A percentile compares a stretch with the other conserved stretches of the same genome.
phyloP scores from a whole-genome alignment of 306 rosid genomes.

The Dalbergia oliveri region DNA sequence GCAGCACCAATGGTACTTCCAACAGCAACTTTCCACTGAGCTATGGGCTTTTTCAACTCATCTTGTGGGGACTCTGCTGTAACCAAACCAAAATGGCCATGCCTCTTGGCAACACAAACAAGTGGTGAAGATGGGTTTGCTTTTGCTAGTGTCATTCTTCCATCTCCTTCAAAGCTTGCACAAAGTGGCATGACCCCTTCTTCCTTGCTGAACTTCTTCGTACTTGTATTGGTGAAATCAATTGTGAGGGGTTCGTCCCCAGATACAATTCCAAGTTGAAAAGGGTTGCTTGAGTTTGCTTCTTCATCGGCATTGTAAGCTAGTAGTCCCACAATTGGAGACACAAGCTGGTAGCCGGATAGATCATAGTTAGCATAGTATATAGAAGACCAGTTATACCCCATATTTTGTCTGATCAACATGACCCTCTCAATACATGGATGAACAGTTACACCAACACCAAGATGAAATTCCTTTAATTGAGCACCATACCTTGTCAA shows the following conservation, averaged over 20 bases:
- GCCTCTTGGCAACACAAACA: constrained; percentile 72
- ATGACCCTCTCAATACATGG: constrained; percentile 93
- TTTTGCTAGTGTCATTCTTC: constrained; percentile 74
- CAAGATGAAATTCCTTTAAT: constrained; percentile 76
- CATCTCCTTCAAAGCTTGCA: constrained; percentile 84
- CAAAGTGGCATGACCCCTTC: constrained; percentile 62
- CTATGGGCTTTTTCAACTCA: constrained; percentile 57
- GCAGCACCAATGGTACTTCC: constrained; percentile 89
- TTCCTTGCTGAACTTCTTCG: constrained; percentile 49
- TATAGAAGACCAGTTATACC: constrained; percentile 75
- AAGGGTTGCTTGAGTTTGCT: constrained; percentile 67
- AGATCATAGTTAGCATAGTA: constrained; percentile 75
- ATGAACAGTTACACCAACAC: constrained; percentile 67
- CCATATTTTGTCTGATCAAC: constrained; percentile 78
- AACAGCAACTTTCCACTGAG: constrained; percentile 83
- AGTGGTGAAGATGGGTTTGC: constrained; percentile 57
- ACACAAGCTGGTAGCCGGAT: constrained; percentile 76
- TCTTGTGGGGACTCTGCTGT: constrained; percentile 60
- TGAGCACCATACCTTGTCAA: constrained; percentile 81
- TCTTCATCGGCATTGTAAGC: constrained; percentile 85
- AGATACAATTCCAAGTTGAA: constrained; percentile 78
- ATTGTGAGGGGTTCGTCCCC: constrained; percentile 72
- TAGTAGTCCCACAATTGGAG: constrained; percentile 81
- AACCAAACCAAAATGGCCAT: constrained; percentile 95
- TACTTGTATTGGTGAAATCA: constrained; percentile 66